Conservation (phyloP, 148 eudicot genomes). For the Camellia lanceoleosa region DNA sequence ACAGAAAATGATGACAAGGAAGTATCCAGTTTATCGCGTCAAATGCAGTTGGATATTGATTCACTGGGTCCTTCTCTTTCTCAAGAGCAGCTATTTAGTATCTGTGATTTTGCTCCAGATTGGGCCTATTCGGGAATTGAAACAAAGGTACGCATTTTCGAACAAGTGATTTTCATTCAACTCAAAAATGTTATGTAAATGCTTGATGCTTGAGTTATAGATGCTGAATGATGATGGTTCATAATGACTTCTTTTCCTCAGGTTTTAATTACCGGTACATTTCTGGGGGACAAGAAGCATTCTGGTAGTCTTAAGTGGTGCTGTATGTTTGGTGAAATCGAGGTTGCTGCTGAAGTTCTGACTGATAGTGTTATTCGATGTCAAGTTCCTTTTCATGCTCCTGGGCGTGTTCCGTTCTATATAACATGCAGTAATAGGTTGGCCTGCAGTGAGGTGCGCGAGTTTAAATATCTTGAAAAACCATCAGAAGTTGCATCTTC, state of each 20-base stretch:
- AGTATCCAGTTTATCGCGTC: slow-evolving; percentile 29
- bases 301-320: slow-evolving; percentile 32
- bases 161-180: background rate
- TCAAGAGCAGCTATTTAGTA: slow-evolving; percentile 68
- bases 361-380: slow-evolving; percentile 41
- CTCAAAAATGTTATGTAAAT: background rate
- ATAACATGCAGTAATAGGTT: slow-evolving; percentile 54
- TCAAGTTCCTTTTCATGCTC: slow-evolving; percentile 41
- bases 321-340: slow-evolving; percentile 68
- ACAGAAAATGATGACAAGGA: slow-evolving; percentile 41
- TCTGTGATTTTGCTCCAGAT: slow-evolving; percentile 56
- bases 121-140: slow-evolving; percentile 42
- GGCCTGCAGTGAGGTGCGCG: slow-evolving; percentile 65
- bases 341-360: slow-evolving; percentile 46
- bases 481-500: slow-evolving; percentile 6
- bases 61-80: slow-evolving; percentile 61
- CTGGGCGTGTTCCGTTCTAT: slow-evolving; percentile 51
- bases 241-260: background rate
- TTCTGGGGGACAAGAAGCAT: slow-evolving; percentile 14
- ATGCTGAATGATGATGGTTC: background rate
- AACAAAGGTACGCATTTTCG: slow-evolving; percentile 40
- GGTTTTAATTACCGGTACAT: slow-evolving; percentile 18
- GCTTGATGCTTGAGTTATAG: background rate
- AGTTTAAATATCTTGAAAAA: slow-evolving; percentile 45
- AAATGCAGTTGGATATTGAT: slow-evolving; percentile 38